Evolutionary conservation across 148 eudicot species (phyloP), one percentile per base, ranked within the genome.

Genomic region (Dianthus caryophyllus): DNA sequence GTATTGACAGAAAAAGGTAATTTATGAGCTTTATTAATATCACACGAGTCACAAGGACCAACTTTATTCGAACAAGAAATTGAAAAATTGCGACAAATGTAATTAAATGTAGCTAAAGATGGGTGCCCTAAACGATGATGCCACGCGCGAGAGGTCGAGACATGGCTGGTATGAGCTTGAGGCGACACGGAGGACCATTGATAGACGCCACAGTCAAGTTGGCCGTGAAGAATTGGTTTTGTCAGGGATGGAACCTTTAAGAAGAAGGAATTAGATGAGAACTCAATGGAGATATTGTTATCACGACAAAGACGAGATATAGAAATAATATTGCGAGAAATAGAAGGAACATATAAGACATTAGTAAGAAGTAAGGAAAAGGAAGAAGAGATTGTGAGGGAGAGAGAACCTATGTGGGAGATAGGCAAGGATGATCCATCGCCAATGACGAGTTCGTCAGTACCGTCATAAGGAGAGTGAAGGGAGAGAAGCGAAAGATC

Each of bases 201-300:
- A 11, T 62, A 62, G 29, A 62, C 49, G 21, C 66, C 66, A 39
- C 21, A 9, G 3, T 30, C 18, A 36, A 30, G 20, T 6, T 60
- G 2, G 21, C 44, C 43, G 2, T 36, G 64, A 22, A 60, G 33
- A 15, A 60, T 41, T 15, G 43, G 12, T 18, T 1, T 29, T 6
- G 39, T 33, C 43, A 44, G 2, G 6, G 18, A 8, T 13, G 33
- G 44, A 60, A 26, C 43, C 64, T 60, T 60, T 1, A 60, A 18
- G 33, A 18, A 18, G 33, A 60, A 60, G 33, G 64, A 60, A 60
- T 30, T 60, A 26, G 64, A 60, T 60, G 64, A 60, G 21, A 60
- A 60, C 33, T 26, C 6, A 16, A 60, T 18, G 15, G 43, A 60
- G 16, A 18, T 11, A 60, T 60, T 60, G 11, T 60, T 60, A 31